These are phyloP conservation scores for Calonectria pteridis DNA, from an alignment of 2,329 filamentous ascomycete species.

Conservation along the genomic window DNA sequence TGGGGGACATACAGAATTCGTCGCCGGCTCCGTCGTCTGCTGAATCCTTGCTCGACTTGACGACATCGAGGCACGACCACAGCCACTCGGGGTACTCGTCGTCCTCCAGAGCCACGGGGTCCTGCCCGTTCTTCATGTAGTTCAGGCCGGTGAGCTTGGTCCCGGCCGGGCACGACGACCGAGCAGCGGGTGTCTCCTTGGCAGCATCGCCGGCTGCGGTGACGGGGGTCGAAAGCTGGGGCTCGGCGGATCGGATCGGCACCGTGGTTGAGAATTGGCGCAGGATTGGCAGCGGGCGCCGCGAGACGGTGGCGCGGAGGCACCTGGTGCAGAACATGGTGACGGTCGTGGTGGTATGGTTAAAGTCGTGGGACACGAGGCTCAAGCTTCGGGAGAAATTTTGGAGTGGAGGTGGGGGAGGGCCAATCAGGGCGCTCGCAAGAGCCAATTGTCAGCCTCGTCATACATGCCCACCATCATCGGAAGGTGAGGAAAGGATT, in stretches of 20 bases:
- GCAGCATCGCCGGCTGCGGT: constrained; percentile 48
- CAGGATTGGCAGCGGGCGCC: constrained; percentile 46
- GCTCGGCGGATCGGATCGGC: constrained; percentile 52
- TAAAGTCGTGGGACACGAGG: constrained; percentile 43
- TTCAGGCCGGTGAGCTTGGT: constrained; percentile 81
- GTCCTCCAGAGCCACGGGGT: constrained; percentile 81
- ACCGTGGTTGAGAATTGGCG: constrained; percentile 57
- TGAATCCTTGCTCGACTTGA: constrained; percentile 64
- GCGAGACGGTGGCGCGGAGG: constrained; percentile 57
- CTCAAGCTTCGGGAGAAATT: constrained; percentile 45
- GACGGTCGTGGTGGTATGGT: constrained; percentile 39
- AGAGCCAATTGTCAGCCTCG: constrained; percentile 46
- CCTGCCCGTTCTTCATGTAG: constrained; percentile 78
- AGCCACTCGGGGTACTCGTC: constrained; percentile 85
- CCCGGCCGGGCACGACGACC: constrained; percentile 73
- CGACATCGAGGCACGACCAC: constrained; percentile 77
- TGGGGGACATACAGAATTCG: constrained; percentile 77
- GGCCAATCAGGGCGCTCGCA: constrained; percentile 43
- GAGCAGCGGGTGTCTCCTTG: constrained; percentile 46
- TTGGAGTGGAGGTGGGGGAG: constrained; percentile 40
- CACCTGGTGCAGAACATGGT: constrained; percentile 62
- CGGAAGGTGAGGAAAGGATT: background rate
- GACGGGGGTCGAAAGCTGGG: constrained; percentile 52
- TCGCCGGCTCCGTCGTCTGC: constrained; percentile 73
- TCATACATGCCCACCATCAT: constrained; percentile 21